Evolutionary conservation across 2,329 filamentous ascomycete genomes (phyloP).

Genomic region (Trichoderma arundinaceum): DNA sequence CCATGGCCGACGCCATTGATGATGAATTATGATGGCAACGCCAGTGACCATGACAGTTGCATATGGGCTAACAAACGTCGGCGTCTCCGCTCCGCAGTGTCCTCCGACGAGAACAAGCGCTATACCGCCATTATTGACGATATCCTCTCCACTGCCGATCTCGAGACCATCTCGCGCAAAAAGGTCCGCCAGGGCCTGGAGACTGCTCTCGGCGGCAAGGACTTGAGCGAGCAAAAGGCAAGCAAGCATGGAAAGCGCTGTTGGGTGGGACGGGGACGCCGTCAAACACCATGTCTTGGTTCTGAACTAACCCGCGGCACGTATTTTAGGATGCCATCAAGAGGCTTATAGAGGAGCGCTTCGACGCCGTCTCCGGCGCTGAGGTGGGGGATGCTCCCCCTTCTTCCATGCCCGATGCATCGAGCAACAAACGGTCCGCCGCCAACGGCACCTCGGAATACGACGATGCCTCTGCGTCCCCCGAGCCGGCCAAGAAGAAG

Average conservation of each 20-base stretch:
- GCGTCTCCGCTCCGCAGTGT: constrained; percentile 48
- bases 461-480: constrained; percentile 53
- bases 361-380: constrained; percentile 68
- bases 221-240: constrained; percentile 66
- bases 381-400: constrained; percentile 52
- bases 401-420: constrained; percentile 41
- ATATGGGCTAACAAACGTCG: constrained; percentile 4
- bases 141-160: constrained; percentile 63
- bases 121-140: constrained; percentile 66
- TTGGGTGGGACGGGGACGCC: too few relatives aligned
- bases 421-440: constrained; percentile 45
- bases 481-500: constrained; percentile 65
- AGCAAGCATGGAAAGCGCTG: constrained; percentile 3
- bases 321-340: constrained; percentile 68
- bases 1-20: too few relatives aligned
- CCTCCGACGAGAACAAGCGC: constrained; percentile 54
- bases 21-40: too few relatives aligned
- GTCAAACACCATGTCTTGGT: neutral
- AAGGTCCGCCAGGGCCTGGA: constrained; percentile 65
- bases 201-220: constrained; percentile 59
- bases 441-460: constrained; percentile 46
- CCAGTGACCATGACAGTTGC: constrained; percentile 2
- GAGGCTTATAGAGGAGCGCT: constrained; percentile 72
- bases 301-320: constrained; percentile 8
- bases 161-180: constrained; percentile 68